Evolutionary conservation across 2,329 filamentous ascomycete genomes (phyloP).

Genomic region (Macrophomina phaseolina): DNA sequence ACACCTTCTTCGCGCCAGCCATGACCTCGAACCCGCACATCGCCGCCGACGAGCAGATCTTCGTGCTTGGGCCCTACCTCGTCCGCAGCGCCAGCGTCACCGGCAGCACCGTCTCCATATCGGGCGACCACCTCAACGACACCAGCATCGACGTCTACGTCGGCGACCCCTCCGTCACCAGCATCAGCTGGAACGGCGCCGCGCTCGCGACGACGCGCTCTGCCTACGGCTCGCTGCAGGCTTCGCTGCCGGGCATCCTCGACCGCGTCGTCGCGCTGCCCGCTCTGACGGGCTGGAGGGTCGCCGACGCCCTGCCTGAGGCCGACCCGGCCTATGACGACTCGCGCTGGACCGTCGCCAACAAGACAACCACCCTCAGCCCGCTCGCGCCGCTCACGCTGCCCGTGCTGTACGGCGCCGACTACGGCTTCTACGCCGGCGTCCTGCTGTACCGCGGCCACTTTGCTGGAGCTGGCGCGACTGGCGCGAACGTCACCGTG

Average conservation of each 20-base stretch:
- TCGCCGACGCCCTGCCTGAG: conserved; percentile 57
- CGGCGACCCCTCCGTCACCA: conserved; percentile 32
- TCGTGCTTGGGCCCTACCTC: conserved; percentile 50
- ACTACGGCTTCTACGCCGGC: conserved; percentile 51
- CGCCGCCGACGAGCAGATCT: conserved; percentile 45
- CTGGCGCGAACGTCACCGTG: conserved; percentile 56
- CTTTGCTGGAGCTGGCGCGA: conserved; percentile 44
- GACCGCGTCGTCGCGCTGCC: conserved; percentile 41
- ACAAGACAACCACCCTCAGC: conserved; percentile 41
- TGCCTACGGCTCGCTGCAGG: conserved; percentile 40
- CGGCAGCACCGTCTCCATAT: conserved; percentile 38
- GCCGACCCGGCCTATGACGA: conserved; percentile 51
- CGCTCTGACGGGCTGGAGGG: conserved; percentile 53
- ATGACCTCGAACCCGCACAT: conserved; percentile 44
- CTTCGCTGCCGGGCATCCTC: background rate
- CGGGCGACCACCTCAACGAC: conserved; percentile 43
- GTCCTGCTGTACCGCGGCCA: conserved; percentile 50
- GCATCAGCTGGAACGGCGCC: conserved; percentile 48
- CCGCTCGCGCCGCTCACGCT: conserved; percentile 45
- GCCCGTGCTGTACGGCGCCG: conserved; percentile 49
- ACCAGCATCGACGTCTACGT: conserved; percentile 48
- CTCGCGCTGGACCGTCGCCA: conserved; percentile 50
- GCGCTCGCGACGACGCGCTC: conserved; percentile 39
- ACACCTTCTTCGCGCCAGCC: conserved; percentile 48
- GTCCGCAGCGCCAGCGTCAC: conserved; percentile 40